Conservation (phyloP, 805 yeast genomes). For the Nakazawaea ishiwadae region DNA sequence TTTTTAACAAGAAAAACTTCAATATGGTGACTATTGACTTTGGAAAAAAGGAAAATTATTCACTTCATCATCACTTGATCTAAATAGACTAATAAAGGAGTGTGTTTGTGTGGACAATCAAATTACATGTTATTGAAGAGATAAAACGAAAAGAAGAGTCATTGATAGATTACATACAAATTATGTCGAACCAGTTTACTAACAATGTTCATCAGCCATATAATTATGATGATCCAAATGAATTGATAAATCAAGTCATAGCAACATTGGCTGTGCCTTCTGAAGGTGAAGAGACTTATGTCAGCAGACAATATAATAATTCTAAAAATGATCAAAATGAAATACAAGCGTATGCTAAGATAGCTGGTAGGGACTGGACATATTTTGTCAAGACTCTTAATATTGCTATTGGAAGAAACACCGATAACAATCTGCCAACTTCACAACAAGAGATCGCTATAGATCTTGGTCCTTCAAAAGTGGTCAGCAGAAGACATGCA, state of each 20-base stretch:
- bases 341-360: slow-evolving; percentile 97
- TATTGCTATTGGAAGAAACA: slow-evolving; percentile 83
- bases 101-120: too few relatives aligned
- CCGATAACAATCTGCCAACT: slow-evolving; percentile 27
- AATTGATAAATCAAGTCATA: slow-evolving; percentile 70
- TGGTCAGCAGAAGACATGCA: slow-evolving; percentile 93
- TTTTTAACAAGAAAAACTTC: too few relatives aligned
- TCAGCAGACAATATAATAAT: slow-evolving; percentile 68
- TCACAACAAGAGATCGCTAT: slow-evolving; percentile 51
- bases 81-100: too few relatives aligned
- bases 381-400: slow-evolving; percentile 78
- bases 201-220: slow-evolving; percentile 5
- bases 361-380: slow-evolving; percentile 93
- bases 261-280: slow-evolving; percentile 66
- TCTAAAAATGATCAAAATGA: slow-evolving; percentile 65
- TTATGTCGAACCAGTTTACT: too few relatives aligned
- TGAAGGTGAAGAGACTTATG: slow-evolving; percentile 59
- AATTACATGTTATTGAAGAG: too few relatives aligned
- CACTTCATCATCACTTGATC: too few relatives aligned
- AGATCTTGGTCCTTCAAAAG: slow-evolving; percentile 95
- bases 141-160: too few relatives aligned
- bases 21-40: too few relatives aligned
- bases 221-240: slow-evolving; percentile 51
- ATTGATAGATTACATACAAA: too few relatives aligned
- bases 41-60: too few relatives aligned